Evolutionary conservation across 2,329 filamentous ascomycete genomes (phyloP).

Genomic region (Botrytis hyacinthi): DNA sequence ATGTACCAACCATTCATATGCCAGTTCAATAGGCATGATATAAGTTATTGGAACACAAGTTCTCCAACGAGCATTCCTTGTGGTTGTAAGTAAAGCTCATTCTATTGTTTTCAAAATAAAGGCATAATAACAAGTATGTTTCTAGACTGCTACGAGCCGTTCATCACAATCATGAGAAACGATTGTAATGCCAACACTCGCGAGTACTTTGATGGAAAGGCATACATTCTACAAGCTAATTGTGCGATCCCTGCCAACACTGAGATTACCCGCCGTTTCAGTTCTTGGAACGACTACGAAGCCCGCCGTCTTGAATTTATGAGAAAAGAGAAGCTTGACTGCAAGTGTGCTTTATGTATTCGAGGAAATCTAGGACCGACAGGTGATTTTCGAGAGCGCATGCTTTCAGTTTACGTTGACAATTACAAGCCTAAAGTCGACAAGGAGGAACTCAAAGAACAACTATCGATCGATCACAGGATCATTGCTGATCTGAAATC

Average conservation of each 20-base stretch:
- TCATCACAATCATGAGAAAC: background rate
- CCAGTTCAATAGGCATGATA: background rate
- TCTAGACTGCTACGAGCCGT: background rate
- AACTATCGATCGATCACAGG: background rate
- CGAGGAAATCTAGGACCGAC: background rate
- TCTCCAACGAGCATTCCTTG: too few species aligned
- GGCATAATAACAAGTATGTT: background rate
- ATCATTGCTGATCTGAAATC: background rate
- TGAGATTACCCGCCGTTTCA: conserved; percentile 1
- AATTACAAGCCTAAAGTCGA: background rate
- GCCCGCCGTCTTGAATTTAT: background rate
- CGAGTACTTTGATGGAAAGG: background rate
- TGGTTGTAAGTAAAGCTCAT: background rate
- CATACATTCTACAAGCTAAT: background rate
- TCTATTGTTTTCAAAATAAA: background rate
- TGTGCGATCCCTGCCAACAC: background rate
- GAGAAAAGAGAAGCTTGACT: background rate
- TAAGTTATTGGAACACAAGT: background rate
- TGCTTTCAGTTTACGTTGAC: background rate
- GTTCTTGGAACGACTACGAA: background rate
- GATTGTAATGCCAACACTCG: background rate
- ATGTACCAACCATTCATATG: background rate
- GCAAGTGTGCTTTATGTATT: background rate
- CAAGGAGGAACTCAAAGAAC: background rate
- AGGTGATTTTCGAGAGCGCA: background rate